Percentiles rank a stretch among this genome's conserved stretches.
Evolutionary conservation across 1,139 yeast genomes (phyloP).

Genomic region (Lodderomyces pseudojiufengensis): DNA sequence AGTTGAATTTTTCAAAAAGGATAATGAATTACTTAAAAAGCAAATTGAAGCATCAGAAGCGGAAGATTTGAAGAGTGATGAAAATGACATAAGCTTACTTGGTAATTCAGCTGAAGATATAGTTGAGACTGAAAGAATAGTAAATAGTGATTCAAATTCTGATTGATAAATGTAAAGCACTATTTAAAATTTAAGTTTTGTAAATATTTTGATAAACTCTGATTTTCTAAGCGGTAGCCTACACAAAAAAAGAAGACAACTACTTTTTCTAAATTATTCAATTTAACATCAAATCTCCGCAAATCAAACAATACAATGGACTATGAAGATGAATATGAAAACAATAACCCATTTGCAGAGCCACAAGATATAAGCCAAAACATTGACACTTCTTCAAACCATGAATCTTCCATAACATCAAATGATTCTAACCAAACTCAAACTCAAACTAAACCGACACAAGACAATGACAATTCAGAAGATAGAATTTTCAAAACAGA

Average conservation of each 20-base stretch:
- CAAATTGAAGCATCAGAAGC: conserved; percentile 6
- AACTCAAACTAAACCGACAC: conserved; percentile 5
- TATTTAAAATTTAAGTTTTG: no score
- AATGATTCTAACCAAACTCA: conserved; percentile 6
- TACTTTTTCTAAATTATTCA: no score
- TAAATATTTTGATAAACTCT: no score
- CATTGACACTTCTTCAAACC: neutral
- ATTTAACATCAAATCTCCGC: no score
- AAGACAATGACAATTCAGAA: conserved; percentile 1
- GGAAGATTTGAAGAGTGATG: neutral
- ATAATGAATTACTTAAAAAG: conserved; percentile 15
- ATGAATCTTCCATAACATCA: neutral
- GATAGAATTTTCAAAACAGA: conserved; percentile 28
- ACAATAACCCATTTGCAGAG: conserved; percentile 59
- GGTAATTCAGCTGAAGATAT: neutral
- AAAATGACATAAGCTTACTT: conserved; percentile 1
- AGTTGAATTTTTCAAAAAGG: conserved; percentile 17
- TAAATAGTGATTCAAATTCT: neutral
- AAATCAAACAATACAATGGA: conserved; percentile 26
- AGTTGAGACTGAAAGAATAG: neutral
- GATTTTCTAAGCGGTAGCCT: no score
- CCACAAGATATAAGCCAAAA: conserved; percentile 16
- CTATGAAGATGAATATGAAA: conserved; percentile 62
- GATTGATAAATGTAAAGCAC: no score
- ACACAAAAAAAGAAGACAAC: no score